These are phyloP conservation scores for Cystofilobasidium capitatum DNA, from an alignment of 768 basidiomycete genomes.

Conservation along the genomic window DNA sequence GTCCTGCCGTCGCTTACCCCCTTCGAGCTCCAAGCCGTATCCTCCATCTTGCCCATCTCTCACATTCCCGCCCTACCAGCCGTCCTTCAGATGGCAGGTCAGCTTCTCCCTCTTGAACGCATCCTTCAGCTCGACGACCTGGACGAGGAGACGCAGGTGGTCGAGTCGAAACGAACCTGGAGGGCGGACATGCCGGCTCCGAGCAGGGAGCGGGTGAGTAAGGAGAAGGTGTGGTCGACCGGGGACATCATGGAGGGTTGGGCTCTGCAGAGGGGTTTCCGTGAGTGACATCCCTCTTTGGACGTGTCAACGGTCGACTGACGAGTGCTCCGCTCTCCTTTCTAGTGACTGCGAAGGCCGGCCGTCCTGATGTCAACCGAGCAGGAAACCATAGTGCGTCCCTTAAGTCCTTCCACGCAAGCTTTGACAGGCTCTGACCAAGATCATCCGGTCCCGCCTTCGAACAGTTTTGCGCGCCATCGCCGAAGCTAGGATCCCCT, in stretches of 20 bases:
- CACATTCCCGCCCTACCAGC: constrained; percentile 54
- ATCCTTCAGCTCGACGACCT: constrained; percentile 49
- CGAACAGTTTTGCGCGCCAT: constrained; percentile 63
- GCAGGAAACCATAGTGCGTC: constrained; percentile 79
- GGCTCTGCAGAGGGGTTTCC: constrained; percentile 66
- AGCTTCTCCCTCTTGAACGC: constrained; percentile 65
- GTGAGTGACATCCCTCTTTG: constrained; percentile 28
- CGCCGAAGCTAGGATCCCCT: constrained; percentile 67
- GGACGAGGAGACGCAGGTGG: constrained; percentile 21
- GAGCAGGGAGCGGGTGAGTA: constrained; percentile 19
- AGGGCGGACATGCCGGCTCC: constrained; percentile 44
- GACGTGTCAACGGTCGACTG: not conserved
- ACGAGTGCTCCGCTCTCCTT: not conserved
- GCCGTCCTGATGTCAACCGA: constrained; percentile 74
- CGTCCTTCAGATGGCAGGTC: constrained; percentile 61
- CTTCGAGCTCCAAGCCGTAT: constrained; percentile 49
- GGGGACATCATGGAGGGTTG: constrained; percentile 73
- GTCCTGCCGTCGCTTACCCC: constrained; percentile 22
- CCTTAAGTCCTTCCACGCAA: constrained; percentile 5
- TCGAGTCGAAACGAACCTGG: constrained; percentile 71
- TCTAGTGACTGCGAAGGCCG: constrained; percentile 73
- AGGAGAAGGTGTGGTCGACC: constrained; percentile 57
- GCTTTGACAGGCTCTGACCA: not conserved
- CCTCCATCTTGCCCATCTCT: constrained; percentile 66
- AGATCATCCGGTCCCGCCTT: not conserved